Percentiles rank a stretch among this genome's conserved stretches.
Conservation (phyloP, 176 grass and related monocot species). For the Bromus sterilis region DNA sequence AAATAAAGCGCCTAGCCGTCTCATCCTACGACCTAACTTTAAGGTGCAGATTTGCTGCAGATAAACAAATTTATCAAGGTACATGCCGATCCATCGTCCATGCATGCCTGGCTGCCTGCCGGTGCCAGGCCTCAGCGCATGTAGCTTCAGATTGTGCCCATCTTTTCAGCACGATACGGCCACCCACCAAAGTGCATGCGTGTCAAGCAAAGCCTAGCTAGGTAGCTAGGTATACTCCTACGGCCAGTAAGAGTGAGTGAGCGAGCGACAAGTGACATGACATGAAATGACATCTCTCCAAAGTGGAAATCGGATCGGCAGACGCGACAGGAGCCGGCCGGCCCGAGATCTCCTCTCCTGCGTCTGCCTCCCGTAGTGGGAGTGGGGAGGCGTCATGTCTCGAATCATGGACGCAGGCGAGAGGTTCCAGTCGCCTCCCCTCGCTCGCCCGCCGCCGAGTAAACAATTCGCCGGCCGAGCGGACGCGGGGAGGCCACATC, state of each 20-base stretch:
- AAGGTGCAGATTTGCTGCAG: not conserved
- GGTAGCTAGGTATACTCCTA: not conserved
- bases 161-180: not conserved
- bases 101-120: not conserved
- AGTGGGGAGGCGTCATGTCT: slow-evolving; percentile 17
- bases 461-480: not conserved
- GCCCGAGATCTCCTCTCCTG: not conserved
- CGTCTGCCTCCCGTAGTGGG: not conserved
- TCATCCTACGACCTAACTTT: not conserved
- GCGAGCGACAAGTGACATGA: not conserved
- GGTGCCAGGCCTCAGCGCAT: not conserved
- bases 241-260: not conserved
- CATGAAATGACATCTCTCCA: not conserved
- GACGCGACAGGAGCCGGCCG: not conserved
- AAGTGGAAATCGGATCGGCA: not conserved
- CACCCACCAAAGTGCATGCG: not conserved
- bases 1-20: not conserved
- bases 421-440: too few relatives aligned
- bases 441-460: not conserved
- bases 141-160: not conserved
- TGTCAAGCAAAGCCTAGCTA: not conserved
- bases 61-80: not conserved
- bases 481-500: slow-evolving; percentile 21
- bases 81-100: too few relatives aligned
- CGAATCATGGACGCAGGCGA: slow-evolving; percentile 26